These are phyloP conservation scores for Mycena crocata DNA, from an alignment of 768 basidiomycete genomes.

Conservation along the genomic window DNA sequence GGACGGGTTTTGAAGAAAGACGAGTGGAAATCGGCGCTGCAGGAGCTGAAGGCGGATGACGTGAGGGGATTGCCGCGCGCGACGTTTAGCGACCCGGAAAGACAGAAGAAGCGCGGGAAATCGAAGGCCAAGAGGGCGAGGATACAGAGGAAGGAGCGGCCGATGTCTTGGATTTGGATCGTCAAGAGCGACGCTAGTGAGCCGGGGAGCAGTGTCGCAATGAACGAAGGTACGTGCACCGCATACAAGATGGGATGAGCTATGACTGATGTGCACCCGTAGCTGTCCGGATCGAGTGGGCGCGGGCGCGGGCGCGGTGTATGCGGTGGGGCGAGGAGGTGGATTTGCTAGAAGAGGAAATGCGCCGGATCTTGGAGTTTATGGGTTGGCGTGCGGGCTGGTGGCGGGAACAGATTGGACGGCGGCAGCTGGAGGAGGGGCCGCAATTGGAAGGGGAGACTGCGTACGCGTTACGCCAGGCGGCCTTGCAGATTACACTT, in stretches of 20 bases:
- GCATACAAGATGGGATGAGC: background rate
- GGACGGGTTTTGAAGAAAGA: slow-evolving; percentile 24
- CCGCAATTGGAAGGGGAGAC: slow-evolving; percentile 27
- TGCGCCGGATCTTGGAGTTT: slow-evolving; percentile 35
- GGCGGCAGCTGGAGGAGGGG: background rate
- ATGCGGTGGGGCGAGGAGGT: slow-evolving; percentile 37
- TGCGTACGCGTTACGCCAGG: slow-evolving; percentile 37
- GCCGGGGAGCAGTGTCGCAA: background rate
- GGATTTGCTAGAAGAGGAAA: slow-evolving; percentile 38
- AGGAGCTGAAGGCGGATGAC: slow-evolving; percentile 27
- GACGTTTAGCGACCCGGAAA: background rate
- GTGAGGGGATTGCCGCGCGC: slow-evolving; percentile 8
- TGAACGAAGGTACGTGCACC: background rate
- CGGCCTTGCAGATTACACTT: background rate
- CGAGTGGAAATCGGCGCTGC: slow-evolving; percentile 31
- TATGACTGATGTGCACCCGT: background rate
- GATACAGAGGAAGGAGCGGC: background rate
- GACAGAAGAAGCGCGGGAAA: background rate
- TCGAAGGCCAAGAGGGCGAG: background rate
- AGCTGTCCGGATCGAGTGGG: slow-evolving; percentile 37
- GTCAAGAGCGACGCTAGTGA: background rate
- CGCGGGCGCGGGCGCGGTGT: slow-evolving; percentile 30
- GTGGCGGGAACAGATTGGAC: slow-evolving; percentile 4
- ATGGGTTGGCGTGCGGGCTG: slow-evolving; percentile 24
- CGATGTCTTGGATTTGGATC: slow-evolving; percentile 14